Evolutionary conservation across 1,284 basidiomycete genomes (phyloP).

Genomic region (Cerrena zonata): DNA sequence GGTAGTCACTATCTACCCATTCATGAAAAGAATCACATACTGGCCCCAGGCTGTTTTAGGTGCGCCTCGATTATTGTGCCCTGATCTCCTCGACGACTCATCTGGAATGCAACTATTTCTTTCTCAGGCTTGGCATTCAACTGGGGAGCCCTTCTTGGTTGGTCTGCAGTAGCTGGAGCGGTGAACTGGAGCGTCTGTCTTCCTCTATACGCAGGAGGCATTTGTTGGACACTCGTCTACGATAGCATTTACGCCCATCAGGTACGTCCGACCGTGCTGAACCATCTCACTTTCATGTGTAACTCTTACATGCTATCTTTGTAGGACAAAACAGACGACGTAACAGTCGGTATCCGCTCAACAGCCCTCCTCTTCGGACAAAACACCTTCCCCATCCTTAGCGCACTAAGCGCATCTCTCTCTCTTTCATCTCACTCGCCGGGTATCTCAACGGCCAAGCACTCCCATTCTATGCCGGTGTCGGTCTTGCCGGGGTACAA

Average conservation of each 20-base stretch:
- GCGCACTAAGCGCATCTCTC: constrained; percentile 65
- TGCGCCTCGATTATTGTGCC: constrained; percentile 27
- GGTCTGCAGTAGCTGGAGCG: constrained; percentile 84
- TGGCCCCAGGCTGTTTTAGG: constrained; percentile 95
- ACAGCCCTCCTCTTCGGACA: constrained; percentile 88
- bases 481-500: constrained; percentile 71
- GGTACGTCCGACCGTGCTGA: constrained; percentile 35
- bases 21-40: constrained; percentile 96
- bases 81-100: neutral
- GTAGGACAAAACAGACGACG: constrained; percentile 91
- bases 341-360: constrained; percentile 84
- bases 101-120: neutral
- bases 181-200: constrained; percentile 81
- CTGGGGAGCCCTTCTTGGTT: constrained; percentile 95
- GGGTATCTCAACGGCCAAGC: constrained; percentile 76
- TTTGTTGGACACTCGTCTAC: constrained; percentile 93
- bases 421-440: constrained; percentile 74
- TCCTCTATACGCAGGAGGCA: constrained; percentile 85
- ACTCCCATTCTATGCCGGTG: constrained; percentile 75
- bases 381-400: constrained; percentile 72
- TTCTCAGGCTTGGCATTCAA: constrained; percentile 84
- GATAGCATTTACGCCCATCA: constrained; percentile 99
- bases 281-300: neutral
- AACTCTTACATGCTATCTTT: neutral
- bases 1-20: constrained; percentile 84